Conservation (phyloP, 164 flowering plant species). For the Annona cherimola region DNA sequence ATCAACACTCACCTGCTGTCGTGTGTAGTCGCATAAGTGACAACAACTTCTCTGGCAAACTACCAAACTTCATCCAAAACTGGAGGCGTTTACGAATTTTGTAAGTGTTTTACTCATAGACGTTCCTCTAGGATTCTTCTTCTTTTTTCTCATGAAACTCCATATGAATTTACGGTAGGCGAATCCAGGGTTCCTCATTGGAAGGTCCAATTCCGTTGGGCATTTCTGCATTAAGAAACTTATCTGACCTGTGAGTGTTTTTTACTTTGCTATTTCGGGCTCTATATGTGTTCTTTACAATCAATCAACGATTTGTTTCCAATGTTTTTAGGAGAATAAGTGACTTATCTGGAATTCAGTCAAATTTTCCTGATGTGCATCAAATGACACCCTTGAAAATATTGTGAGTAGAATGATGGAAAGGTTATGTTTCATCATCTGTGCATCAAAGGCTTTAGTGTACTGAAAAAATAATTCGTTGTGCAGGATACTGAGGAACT, state of each 20-base stretch:
- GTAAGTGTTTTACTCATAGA: conserved; percentile 20
- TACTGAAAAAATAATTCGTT: neutral
- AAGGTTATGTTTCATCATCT: neutral
- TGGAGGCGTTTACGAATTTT: conserved; percentile 27
- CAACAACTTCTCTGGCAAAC: conserved; percentile 34
- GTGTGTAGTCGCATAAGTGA: conserved; percentile 35
- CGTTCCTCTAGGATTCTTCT: no score
- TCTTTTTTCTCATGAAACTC: neutral
- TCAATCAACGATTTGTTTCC: neutral
- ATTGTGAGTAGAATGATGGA: conserved; percentile 39
- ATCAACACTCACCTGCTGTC: neutral
- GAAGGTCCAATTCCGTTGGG: conserved; percentile 58
- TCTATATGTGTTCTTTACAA: neutral
- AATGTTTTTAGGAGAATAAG: conserved; percentile 60
- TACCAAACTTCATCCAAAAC: conserved; percentile 30
- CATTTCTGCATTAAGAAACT: conserved; percentile 36
- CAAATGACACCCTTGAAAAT: conserved; percentile 29
- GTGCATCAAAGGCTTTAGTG: neutral
- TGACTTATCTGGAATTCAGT: conserved; percentile 45
- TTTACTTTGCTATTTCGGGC: neutral
- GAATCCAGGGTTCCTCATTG: conserved; percentile 53
- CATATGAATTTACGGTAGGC: conserved; percentile 25
- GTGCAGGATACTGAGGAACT: conserved; percentile 50
- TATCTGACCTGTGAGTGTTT: conserved; percentile 46
- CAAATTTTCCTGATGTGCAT: conserved; percentile 40